Evolutionary conservation across 2,329 filamentous ascomycete genomes (phyloP).

Genomic region (Venturia nashicola): DNA sequence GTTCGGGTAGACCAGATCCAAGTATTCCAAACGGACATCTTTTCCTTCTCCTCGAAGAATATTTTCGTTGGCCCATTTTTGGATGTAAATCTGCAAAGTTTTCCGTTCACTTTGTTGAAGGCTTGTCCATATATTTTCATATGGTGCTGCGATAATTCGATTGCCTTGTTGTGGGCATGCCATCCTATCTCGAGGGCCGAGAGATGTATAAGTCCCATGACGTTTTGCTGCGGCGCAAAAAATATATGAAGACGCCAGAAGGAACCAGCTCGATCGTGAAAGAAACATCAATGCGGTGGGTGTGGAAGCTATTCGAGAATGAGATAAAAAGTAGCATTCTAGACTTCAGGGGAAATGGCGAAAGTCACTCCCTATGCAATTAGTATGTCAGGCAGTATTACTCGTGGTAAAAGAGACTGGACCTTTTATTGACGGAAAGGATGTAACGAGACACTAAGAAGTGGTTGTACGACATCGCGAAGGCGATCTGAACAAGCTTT

Average conservation of each 20-base stretch:
- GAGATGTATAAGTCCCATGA: neutral
- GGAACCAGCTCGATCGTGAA: neutral
- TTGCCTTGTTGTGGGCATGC: neutral
- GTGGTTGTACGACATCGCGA: neutral
- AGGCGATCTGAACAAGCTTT: neutral
- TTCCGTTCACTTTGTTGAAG: constrained; percentile 13
- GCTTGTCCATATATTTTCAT: constrained; percentile 8
- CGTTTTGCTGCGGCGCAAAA: neutral
- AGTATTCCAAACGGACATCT: constrained; percentile 22
- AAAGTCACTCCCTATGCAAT: too few species aligned
- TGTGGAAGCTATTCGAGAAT: neutral
- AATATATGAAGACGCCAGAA: neutral
- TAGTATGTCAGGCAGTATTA: neutral
- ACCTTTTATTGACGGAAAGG: neutral
- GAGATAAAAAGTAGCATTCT: neutral
- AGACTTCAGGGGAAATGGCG: neutral
- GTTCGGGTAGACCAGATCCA: constrained; percentile 37
- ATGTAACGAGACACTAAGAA: neutral
- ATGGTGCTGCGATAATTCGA: neutral
- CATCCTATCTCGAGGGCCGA: neutral
- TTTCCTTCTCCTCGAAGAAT: neutral
- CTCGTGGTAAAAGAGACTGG: neutral
- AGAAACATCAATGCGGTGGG: neutral
- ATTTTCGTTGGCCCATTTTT: neutral
- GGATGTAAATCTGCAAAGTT: neutral